phyloP scores from a whole-genome alignment of 768 basidiomycete species.

The Nidula microcarpa region DNA sequence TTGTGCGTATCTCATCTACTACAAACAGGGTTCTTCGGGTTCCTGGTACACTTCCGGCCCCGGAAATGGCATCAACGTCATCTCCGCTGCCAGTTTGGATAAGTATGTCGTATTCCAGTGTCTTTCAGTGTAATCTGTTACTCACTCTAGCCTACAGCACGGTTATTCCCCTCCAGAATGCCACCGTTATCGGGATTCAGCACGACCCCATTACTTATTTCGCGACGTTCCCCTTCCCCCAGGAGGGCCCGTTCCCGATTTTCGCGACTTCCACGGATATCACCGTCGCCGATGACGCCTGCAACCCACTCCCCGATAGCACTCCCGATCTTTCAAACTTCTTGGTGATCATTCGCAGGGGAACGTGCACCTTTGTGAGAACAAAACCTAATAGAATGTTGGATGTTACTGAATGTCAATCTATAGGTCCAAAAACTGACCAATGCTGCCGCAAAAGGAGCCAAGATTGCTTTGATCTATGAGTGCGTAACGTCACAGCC shows the following conservation, averaged over 20 bases:
- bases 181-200: conserved; percentile 44
- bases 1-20: not conserved
- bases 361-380: conserved; percentile 53
- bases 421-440: conserved; percentile 43
- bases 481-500: conserved; percentile 33
- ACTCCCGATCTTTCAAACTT: conserved; percentile 53
- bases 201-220: conserved; percentile 55
- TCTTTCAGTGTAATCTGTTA: not conserved
- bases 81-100: conserved; percentile 53
- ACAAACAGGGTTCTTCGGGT: conserved; percentile 44
- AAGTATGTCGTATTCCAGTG: conserved; percentile 28
- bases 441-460: conserved; percentile 54
- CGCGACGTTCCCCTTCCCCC: conserved; percentile 40
- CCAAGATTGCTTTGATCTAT: conserved; percentile 45
- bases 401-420: not conserved
- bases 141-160: conserved; percentile 27
- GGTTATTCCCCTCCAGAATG: conserved; percentile 53
- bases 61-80: conserved; percentile 51
- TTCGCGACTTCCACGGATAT: conserved; percentile 59
- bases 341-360: conserved; percentile 55
- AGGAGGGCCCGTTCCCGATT: conserved; percentile 44
- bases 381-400: not conserved
- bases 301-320: conserved; percentile 47
- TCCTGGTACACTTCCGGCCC: conserved; percentile 59
- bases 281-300: conserved; percentile 53